Conservation (phyloP, 1,284 basidiomycete genomes). For the Marasmius tenuissimus region DNA sequence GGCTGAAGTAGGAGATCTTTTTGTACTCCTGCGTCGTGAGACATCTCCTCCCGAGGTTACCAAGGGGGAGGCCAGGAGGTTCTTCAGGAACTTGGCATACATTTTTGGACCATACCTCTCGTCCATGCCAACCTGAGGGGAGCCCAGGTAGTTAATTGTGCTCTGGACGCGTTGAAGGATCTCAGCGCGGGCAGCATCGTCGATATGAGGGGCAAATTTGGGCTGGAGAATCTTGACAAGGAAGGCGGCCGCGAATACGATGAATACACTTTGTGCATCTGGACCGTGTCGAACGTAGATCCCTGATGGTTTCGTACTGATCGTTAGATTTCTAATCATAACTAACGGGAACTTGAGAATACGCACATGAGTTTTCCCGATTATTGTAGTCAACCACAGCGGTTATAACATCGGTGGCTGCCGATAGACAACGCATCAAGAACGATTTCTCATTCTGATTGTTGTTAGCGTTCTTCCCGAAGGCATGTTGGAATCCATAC, state of each 20-base stretch:
- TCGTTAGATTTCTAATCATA: background rate
- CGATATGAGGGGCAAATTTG: conserved; percentile 62
- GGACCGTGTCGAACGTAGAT: conserved; percentile 74
- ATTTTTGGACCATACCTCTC: conserved; percentile 74
- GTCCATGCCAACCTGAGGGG: conserved; percentile 69
- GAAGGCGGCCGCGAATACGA: conserved; percentile 83
- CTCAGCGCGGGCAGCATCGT: conserved; percentile 53
- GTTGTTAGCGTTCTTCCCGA: conserved; percentile 46
- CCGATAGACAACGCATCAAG: conserved; percentile 59
- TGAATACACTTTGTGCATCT: conserved; percentile 80
- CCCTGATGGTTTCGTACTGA: conserved; percentile 29
- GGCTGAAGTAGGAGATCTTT: background rate
- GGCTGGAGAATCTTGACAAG: conserved; percentile 77
- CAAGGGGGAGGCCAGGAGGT: conserved; percentile 56
- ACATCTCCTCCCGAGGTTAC: background rate
- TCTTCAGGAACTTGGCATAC: conserved; percentile 72
- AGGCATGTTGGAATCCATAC: conserved; percentile 76
- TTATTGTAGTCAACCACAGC: conserved; percentile 65
- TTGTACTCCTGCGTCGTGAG: background rate
- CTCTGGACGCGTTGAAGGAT: conserved; percentile 62
- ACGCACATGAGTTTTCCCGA: conserved; percentile 49
- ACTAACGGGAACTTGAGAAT: conserved; percentile 1
- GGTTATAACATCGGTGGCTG: conserved; percentile 63
- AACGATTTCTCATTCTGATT: conserved; percentile 59
- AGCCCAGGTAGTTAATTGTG: conserved; percentile 63